Percentiles rank a stretch among this genome's conserved stretches.
Conservation (phyloP, 495 filamentous ascomycete genomes). For the Penicillium daleae region DNA sequence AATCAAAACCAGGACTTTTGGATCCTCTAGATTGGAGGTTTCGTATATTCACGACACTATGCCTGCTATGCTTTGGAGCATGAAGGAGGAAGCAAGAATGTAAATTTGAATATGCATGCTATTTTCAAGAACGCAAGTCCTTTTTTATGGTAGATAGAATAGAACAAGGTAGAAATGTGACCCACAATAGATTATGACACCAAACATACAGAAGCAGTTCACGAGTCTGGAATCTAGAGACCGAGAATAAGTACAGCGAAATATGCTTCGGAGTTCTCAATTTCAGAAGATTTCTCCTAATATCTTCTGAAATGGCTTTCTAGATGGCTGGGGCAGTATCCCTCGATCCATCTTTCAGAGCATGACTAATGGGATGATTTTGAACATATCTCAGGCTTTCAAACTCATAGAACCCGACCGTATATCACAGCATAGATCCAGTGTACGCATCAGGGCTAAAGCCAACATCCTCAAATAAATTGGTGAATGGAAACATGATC, state of each 20-base stretch:
- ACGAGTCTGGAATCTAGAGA: no score
- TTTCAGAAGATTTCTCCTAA: no score
- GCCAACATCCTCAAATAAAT: conserved; percentile 4
- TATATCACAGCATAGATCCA: conserved; percentile 1
- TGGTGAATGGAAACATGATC: conserved; percentile 1
- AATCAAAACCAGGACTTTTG: background rate
- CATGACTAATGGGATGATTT: no score
- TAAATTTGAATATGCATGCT: conserved; percentile 7
- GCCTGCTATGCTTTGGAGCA: background rate
- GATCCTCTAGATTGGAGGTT: background rate
- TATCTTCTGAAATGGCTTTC: no score
- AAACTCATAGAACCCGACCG: no score
- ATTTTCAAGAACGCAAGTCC: conserved; percentile 2
- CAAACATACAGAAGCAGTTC: background rate
- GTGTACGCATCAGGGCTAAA: background rate
- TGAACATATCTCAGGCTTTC: no score
- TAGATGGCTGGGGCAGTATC: no score
- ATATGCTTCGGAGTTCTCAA: no score
- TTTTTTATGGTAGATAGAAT: conserved; percentile 4
- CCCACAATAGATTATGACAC: background rate
- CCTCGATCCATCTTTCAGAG: no score
- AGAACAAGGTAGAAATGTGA: conserved; percentile 7
- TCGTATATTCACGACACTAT: background rate
- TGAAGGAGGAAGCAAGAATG: background rate
- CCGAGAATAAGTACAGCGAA: no score